Conservation (phyloP, 2,329 filamentous ascomycete species). For the Cladobotryum protrusum region DNA sequence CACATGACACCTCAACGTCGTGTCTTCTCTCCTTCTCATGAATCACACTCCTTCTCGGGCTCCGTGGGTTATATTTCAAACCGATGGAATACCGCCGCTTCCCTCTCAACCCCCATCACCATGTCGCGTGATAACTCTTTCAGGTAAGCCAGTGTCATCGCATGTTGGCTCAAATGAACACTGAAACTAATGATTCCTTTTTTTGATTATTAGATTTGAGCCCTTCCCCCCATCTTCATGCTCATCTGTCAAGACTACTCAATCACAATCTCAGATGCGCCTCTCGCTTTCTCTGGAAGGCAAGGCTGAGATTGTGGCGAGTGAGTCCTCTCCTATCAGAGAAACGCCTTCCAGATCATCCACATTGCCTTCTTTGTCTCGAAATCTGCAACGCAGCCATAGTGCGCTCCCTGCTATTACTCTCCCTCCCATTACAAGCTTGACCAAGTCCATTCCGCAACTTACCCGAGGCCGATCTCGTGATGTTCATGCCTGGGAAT, state of each 20-base stretch:
- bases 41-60: constrained; percentile 36
- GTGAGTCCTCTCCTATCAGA: constrained; percentile 58
- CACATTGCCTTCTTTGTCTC: constrained; percentile 41
- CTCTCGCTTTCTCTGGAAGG: constrained; percentile 82
- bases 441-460: constrained; percentile 48
- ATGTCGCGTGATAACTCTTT: constrained; percentile 39
- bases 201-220: constrained; percentile 29
- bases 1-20: constrained; percentile 19
- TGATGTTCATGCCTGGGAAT: constrained; percentile 86
- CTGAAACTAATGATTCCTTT: background rate
- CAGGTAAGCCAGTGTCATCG: constrained; percentile 31
- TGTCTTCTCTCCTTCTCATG: constrained; percentile 22
- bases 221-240: constrained; percentile 38
- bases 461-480: constrained; percentile 68
- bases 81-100: constrained; percentile 49
- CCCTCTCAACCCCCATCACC: constrained; percentile 44
- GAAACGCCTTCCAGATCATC: constrained; percentile 42
- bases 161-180: background rate
- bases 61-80: constrained; percentile 49
- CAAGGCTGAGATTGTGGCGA: constrained; percentile 76
- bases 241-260: constrained; percentile 35
- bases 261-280: constrained; percentile 53
- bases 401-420: constrained; percentile 58
- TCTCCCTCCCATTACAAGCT: constrained; percentile 48
- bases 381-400: constrained; percentile 61